Evolutionary conservation across 768 basidiomycete genomes (phyloP).

Genomic region (Melanogaster broomeanus): DNA sequence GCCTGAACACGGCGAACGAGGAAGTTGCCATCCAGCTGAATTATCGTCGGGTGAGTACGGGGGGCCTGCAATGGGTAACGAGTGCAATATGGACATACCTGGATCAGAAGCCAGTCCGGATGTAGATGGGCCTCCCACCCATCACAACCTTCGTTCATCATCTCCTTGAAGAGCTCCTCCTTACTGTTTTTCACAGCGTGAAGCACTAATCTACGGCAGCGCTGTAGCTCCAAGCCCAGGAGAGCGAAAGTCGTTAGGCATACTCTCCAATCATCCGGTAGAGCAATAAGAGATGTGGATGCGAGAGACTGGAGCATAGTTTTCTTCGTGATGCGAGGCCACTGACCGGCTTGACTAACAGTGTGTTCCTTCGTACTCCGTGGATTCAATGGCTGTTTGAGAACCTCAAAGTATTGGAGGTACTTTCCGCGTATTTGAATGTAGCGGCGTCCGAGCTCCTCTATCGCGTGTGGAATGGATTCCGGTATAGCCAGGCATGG

Average conservation of each 20-base stretch:
- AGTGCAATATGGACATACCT: slow-evolving; percentile 4
- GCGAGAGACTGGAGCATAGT: slow-evolving; percentile 31
- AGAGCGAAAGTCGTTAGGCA: slow-evolving; percentile 30
- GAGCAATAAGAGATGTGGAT: slow-evolving; percentile 10
- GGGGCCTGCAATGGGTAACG: neutral
- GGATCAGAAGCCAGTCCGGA: slow-evolving; percentile 23
- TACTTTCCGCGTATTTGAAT: neutral
- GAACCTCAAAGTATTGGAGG: neutral
- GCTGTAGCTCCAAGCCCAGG: slow-evolving; percentile 34
- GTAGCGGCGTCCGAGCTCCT: slow-evolving; percentile 1
- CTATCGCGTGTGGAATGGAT: neutral
- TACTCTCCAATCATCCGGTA: slow-evolving; percentile 28
- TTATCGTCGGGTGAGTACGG: slow-evolving; percentile 3
- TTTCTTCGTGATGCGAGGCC: slow-evolving; percentile 36
- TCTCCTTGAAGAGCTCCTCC: slow-evolving; percentile 18
- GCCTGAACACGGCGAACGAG: slow-evolving; percentile 30
- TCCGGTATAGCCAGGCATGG: neutral
- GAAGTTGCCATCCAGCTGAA: slow-evolving; percentile 31
- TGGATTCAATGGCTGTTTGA: slow-evolving; percentile 14
- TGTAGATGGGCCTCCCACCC: slow-evolving; percentile 15
- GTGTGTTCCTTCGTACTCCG: slow-evolving; percentile 8
- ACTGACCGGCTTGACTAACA: slow-evolving; percentile 23
- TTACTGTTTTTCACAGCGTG: slow-evolving; percentile 8
- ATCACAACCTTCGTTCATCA: slow-evolving; percentile 16
- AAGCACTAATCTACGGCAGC: slow-evolving; percentile 33